Evolutionary conservation across 1,284 basidiomycete genomes (phyloP).

Genomic region (Spongispora temasekensis): DNA sequence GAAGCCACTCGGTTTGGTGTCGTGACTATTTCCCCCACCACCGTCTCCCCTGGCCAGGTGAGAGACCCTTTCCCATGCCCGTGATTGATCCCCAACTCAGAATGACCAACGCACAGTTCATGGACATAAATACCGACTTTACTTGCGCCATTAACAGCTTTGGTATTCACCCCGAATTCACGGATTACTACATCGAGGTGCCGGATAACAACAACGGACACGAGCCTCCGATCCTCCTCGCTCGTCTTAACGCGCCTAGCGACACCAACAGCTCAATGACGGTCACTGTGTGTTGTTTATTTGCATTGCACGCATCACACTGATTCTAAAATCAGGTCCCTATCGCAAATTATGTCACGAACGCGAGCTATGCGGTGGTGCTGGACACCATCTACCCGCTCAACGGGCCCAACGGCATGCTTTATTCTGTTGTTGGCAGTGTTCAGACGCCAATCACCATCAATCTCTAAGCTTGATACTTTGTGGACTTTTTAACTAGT

Average conservation of each 20-base stretch:
- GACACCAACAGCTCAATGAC: background rate
- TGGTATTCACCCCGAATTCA: slow-evolving; percentile 24
- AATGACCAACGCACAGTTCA: slow-evolving; percentile 11
- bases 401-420: slow-evolving; percentile 24
- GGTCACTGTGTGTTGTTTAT: background rate
- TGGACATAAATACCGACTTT: slow-evolving; percentile 30
- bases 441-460: slow-evolving; percentile 20
- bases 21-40: slow-evolving; percentile 24
- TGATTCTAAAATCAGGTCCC: too few species aligned
- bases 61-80: background rate
- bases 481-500: too few species aligned
- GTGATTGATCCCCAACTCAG: slow-evolving; percentile 2
- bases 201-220: slow-evolving; percentile 32
- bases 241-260: slow-evolving; percentile 16
- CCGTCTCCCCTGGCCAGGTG: slow-evolving; percentile 29
- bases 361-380: background rate
- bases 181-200: slow-evolving; percentile 38
- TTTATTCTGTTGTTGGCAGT: slow-evolving; percentile 31
- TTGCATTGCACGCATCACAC: background rate
- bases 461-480: slow-evolving; percentile 12
- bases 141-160: slow-evolving; percentile 25
- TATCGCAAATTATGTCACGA: slow-evolving; percentile 27
- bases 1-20: slow-evolving; percentile 27
- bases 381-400: slow-evolving; percentile 30
- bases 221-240: slow-evolving; percentile 34